Percentiles rank a stretch among this genome's conserved stretches.
These are phyloP conservation scores for Ophiostoma sp. DNA, from an alignment of 2,329 filamentous ascomycete species.

Conservation along the genomic window DNA sequence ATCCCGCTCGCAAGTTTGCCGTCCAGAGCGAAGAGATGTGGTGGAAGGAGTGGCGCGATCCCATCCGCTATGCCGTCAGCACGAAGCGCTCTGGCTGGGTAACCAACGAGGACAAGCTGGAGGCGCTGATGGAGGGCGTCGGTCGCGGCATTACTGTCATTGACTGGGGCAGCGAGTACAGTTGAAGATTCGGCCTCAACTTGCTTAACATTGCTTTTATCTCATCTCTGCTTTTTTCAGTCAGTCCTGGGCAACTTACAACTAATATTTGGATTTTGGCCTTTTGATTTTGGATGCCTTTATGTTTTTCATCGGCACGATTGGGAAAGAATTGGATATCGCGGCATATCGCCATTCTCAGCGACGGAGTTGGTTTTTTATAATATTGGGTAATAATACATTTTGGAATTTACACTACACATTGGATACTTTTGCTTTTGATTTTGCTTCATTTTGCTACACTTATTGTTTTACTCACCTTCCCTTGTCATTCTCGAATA, in stretches of 20 bases:
- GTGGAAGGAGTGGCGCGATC: constrained; percentile 55
- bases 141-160: constrained; percentile 41
- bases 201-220: not conserved
- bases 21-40: constrained; percentile 59
- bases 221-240: not conserved
- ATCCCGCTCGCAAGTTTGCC: constrained; percentile 46
- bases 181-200: not conserved
- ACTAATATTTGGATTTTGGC: constrained; percentile 4
- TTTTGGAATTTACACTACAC: not conserved
- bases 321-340: constrained; percentile 1
- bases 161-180: constrained; percentile 43
- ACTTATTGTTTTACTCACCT: not conserved
- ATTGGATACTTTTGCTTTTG: not conserved
- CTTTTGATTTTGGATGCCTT: not conserved
- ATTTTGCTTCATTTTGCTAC: not conserved
- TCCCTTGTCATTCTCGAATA: not conserved
- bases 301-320: not conserved
- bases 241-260: not conserved
- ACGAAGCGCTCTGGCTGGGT: constrained; percentile 47
- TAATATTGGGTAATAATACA: constrained; percentile 12
- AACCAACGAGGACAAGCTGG: constrained; percentile 55
- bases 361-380: constrained; percentile 19
- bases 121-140: constrained; percentile 53
- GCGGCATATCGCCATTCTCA: constrained; percentile 6
- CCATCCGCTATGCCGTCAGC: constrained; percentile 44